Percentiles rank a stretch among this genome's conserved stretches.
These are phyloP conservation scores for Pleurotus tuoliensis DNA, from an alignment of 768 basidiomycete genomes.

Conservation along the genomic window DNA sequence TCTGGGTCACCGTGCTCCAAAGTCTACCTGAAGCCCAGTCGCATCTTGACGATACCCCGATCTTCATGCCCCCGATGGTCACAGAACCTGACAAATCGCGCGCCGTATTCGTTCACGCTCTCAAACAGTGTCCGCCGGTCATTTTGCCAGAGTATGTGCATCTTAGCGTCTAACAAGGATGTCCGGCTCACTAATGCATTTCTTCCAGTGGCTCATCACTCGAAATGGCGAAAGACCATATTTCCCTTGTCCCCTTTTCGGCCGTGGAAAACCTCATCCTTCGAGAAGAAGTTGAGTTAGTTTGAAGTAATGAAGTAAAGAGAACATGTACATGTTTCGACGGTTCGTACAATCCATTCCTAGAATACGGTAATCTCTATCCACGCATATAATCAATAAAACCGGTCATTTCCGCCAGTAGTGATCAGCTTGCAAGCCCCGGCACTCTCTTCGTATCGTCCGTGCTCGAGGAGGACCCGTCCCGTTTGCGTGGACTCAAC, in stretches of 20 bases:
- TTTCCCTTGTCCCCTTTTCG: constrained; percentile 74
- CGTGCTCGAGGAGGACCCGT: too few species aligned
- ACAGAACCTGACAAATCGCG: constrained; percentile 69
- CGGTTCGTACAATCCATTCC: too few species aligned
- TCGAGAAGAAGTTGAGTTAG: constrained; percentile 72
- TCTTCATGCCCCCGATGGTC: constrained; percentile 80
- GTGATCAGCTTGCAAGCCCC: too few species aligned
- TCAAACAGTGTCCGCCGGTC: constrained; percentile 63
- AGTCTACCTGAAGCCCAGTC: constrained; percentile 75
- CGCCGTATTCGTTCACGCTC: constrained; percentile 81
- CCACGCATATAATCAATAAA: too few species aligned
- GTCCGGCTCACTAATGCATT: constrained; percentile 8
- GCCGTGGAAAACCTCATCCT: constrained; percentile 71
- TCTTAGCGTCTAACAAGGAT: not conserved
- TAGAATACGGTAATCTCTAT: too few species aligned
- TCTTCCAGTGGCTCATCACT: constrained; percentile 58
- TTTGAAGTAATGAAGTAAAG: constrained; percentile 31
- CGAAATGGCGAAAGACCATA: constrained; percentile 77
- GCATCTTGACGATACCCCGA: constrained; percentile 68
- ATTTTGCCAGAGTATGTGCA: constrained; percentile 63
- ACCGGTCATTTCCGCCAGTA: too few species aligned
- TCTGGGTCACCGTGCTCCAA: constrained; percentile 76
- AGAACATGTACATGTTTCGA: too few species aligned
- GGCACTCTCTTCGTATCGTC: too few species aligned
- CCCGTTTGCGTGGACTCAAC: too few species aligned